These are phyloP conservation scores for Kodamaea sagamina DNA, from an alignment of 805 yeast genomes.

Conservation along the genomic window DNA sequence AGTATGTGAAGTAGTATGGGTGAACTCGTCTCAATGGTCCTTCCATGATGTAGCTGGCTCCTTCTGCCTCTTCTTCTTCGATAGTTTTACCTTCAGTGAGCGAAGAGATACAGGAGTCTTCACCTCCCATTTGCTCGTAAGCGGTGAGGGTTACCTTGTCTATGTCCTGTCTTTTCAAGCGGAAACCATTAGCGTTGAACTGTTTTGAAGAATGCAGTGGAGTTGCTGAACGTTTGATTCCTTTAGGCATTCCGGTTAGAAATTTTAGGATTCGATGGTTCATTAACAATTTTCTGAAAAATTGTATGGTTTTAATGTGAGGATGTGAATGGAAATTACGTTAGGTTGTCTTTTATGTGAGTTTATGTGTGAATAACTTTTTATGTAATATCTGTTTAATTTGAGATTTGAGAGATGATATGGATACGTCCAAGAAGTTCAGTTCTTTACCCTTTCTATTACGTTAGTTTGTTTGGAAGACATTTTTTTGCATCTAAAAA, in stretches of 20 bases:
- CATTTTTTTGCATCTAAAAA: too few species aligned
- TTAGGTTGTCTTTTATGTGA: too few species aligned
- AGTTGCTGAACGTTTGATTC: constrained; percentile 5
- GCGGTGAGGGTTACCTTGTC: constrained; percentile 48
- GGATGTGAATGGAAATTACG: too few species aligned
- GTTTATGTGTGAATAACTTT: too few species aligned
- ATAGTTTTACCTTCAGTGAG: constrained; percentile 36
- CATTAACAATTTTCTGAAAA: neutral
- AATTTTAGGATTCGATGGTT: neutral
- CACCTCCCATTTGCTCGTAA: constrained; percentile 42
- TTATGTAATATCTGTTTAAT: too few species aligned
- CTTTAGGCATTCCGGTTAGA: neutral
- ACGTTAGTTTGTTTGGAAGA: too few species aligned
- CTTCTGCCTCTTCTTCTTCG: constrained; percentile 59
- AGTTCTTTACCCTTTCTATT: too few species aligned
- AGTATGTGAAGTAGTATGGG: constrained; percentile 87
- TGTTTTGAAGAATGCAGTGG: constrained; percentile 9
- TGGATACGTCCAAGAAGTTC: too few species aligned
- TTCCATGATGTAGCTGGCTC: constrained; percentile 55
- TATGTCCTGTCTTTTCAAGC: constrained; percentile 44
- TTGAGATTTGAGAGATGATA: too few species aligned
- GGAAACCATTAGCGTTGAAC: constrained; percentile 50
- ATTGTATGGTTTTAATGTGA: neutral
- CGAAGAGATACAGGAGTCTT: constrained; percentile 19
- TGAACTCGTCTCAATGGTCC: constrained; percentile 69